Percentiles rank a stretch among this genome's conserved stretches.
Conservation (phyloP, 768 basidiomycete genomes). For the Scleroderma bovista region DNA sequence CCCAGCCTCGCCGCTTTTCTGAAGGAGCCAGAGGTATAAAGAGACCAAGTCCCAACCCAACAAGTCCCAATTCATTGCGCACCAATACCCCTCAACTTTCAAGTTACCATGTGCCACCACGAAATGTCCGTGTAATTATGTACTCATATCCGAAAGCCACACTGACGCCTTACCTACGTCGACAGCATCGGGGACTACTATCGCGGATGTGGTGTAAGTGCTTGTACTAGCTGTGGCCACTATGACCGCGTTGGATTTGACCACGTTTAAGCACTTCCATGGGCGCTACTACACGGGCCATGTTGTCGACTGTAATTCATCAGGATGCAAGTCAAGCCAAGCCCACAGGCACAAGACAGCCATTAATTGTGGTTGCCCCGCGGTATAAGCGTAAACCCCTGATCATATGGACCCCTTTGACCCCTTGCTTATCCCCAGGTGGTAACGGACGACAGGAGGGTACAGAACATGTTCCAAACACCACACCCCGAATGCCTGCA, state of each 20-base stretch:
- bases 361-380: constrained; percentile 26
- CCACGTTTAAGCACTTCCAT: constrained; percentile 31
- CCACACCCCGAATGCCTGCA: constrained; percentile 28
- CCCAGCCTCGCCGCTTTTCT: too few relatives aligned
- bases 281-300: constrained; percentile 33
- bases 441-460: constrained; percentile 31
- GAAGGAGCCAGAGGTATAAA: not conserved
- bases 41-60: too few relatives aligned
- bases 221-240: not conserved
- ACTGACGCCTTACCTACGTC: constrained; percentile 1
- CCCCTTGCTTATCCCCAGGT: constrained; percentile 16
- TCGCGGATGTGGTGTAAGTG: constrained; percentile 32
- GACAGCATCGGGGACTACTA: constrained; percentile 33
- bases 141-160: not conserved
- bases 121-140: constrained; percentile 25
- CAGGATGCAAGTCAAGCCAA: constrained; percentile 29
- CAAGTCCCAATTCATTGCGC: not conserved
- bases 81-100: not conserved
- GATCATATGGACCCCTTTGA: constrained; percentile 7
- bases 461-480: constrained; percentile 33
- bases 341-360: constrained; percentile 33
- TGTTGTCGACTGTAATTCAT: constrained; percentile 26
- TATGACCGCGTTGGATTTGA: not conserved
- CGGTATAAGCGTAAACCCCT: constrained; percentile 13
- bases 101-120: constrained; percentile 29